phyloP scores from a whole-genome alignment of 1,139 yeast species.

The Torulaspora pretoriensis region DNA sequence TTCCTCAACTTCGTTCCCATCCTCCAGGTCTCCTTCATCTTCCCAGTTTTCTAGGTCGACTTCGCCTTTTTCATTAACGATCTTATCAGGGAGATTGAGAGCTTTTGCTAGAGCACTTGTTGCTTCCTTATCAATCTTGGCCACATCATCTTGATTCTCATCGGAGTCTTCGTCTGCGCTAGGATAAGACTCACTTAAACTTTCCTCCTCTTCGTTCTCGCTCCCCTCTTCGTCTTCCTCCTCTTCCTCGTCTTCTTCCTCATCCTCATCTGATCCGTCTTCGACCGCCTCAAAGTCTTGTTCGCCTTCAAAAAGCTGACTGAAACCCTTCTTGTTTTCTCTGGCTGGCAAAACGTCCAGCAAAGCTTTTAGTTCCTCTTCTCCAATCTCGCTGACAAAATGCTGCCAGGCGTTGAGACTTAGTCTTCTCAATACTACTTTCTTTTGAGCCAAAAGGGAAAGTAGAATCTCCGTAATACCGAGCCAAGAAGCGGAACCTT shows the following conservation, averaged over 20 bases:
- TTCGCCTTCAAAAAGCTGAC: constrained; percentile 64
- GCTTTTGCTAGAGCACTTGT: constrained; percentile 74
- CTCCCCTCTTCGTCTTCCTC: constrained; percentile 67
- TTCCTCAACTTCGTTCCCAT: constrained; percentile 54
- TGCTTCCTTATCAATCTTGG: constrained; percentile 55
- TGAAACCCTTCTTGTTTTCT: constrained; percentile 83
- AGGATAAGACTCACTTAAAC: constrained; percentile 35
- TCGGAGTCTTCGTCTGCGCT: constrained; percentile 56
- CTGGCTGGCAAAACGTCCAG: constrained; percentile 65
- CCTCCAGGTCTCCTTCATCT: constrained; percentile 33
- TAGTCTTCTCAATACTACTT: constrained; percentile 65
- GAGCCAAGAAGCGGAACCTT: constrained; percentile 42
- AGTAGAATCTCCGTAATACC: constrained; percentile 77
- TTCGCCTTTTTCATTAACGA: constrained; percentile 46
- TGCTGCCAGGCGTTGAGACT: constrained; percentile 76
- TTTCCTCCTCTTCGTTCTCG: constrained; percentile 40
- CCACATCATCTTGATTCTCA: constrained; percentile 47
- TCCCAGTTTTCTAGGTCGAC: constrained; percentile 44
- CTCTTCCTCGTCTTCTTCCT: constrained; percentile 81
- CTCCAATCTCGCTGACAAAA: constrained; percentile 46
- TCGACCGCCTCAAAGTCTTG: constrained; percentile 62
- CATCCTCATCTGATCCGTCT: constrained; percentile 90
- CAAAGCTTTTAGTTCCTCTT: constrained; percentile 52
- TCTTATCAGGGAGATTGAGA: constrained; percentile 57
- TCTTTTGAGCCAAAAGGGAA: constrained; percentile 69